phyloP scores from a whole-genome alignment of 208 protist species.

The Naegleria lovaniensis region DNA sequence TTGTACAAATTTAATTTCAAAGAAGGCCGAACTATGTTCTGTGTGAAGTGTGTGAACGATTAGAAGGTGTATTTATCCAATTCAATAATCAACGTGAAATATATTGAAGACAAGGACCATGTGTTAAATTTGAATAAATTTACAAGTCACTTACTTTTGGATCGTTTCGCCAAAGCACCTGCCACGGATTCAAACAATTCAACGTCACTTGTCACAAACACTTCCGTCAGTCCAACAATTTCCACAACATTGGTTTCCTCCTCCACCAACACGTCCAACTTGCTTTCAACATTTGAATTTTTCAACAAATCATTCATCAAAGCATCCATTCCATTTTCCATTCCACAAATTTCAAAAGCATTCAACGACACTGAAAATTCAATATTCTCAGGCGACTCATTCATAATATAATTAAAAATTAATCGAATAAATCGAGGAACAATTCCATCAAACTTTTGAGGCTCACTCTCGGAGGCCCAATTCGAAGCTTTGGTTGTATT shows the following conservation, averaged over 20 bases:
- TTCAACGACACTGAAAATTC: background rate
- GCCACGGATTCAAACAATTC: background rate
- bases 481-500: background rate
- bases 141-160: background rate
- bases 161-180: background rate
- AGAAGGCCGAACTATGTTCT: background rate
- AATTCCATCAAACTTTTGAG: background rate
- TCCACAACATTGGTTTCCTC: background rate
- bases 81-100: too few species aligned
- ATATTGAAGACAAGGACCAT: too few species aligned
- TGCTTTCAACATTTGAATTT: background rate
- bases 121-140: too few species aligned
- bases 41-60: too few species aligned
- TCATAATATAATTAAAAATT: background rate
- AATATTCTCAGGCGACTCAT: background rate
- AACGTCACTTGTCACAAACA: background rate
- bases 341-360: background rate
- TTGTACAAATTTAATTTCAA: slow-evolving; percentile 10
- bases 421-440: background rate
- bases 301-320: background rate
- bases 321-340: background rate
- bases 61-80: too few species aligned
- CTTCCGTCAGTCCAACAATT: background rate
- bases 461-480: background rate
- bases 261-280: background rate